A percentile compares a stretch with the other conserved stretches of the same genome.
Evolutionary conservation across 768 basidiomycete species (phyloP).

Genomic region (Krasilnikovozyma curviuscula): DNA sequence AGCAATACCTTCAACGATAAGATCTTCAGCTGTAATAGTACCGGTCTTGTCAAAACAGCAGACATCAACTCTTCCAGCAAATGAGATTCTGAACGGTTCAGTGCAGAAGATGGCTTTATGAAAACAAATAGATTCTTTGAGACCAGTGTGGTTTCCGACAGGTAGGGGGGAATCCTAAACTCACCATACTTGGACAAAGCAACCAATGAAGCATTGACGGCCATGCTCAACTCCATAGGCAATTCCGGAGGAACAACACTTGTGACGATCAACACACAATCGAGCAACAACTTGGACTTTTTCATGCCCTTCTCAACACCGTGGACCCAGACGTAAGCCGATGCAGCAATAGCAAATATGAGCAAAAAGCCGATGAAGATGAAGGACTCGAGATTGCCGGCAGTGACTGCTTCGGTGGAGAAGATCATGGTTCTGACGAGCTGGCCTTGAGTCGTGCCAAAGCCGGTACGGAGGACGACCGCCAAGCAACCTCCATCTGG

Average conservation of each 20-base stretch:
- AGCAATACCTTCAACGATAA: constrained; percentile 82
- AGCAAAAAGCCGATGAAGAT: constrained; percentile 94
- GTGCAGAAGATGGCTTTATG: constrained; percentile 90
- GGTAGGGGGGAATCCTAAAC: constrained; percentile 19
- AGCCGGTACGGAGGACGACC: constrained; percentile 81
- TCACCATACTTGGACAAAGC: constrained; percentile 78
- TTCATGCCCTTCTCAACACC: constrained; percentile 82
- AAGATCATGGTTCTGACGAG: constrained; percentile 98
- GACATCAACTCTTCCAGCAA: constrained; percentile 84
- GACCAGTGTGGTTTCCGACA: not conserved
- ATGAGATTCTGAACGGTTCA: constrained; percentile 94
- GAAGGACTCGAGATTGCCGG: constrained; percentile 89
- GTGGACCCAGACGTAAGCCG: constrained; percentile 96
- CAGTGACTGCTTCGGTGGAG: constrained; percentile 86
- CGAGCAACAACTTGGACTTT: constrained; percentile 82
- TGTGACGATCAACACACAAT: constrained; percentile 90
- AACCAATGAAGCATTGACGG: constrained; percentile 85
- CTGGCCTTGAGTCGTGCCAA: constrained; percentile 92
- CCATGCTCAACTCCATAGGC: constrained; percentile 91
- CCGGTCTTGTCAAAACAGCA: constrained; percentile 99
- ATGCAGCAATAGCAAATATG: constrained; percentile 91
- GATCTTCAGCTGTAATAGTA: constrained; percentile 87
- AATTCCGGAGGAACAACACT: constrained; percentile 94
- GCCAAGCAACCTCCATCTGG: constrained; percentile 88
- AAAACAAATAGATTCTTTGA: not conserved